Conservation (phyloP, 495 filamentous ascomycete genomes). For the Xylaria nigripes region DNA sequence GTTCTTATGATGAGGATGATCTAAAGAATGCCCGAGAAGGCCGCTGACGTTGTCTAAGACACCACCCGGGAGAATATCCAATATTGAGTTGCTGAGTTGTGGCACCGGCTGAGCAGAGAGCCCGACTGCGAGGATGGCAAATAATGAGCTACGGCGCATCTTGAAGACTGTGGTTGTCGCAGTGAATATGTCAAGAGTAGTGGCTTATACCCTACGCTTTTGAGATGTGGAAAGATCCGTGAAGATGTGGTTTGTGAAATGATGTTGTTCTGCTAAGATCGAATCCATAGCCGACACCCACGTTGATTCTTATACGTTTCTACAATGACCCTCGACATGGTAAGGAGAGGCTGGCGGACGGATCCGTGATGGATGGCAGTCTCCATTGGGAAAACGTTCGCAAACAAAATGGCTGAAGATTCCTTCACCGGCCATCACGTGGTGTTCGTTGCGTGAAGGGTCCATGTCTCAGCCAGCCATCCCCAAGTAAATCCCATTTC, state of each 20-base stretch:
- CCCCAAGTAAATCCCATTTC: neutral
- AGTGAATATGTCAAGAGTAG: neutral
- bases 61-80: neutral
- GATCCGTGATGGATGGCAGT: neutral
- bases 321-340: neutral
- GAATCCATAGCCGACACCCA: neutral
- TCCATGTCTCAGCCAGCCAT: slow-evolving; percentile 2
- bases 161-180: neutral
- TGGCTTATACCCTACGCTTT: neutral
- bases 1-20: neutral
- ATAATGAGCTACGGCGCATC: slow-evolving; percentile 4
- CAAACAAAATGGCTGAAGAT: neutral
- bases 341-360: neutral
- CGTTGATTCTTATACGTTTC: slow-evolving; percentile 1
- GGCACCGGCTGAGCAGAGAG: neutral
- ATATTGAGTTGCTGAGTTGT: neutral
- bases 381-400: neutral
- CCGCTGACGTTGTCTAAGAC: neutral
- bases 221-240: neutral
- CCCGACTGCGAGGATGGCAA: neutral
- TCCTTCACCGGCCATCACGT: neutral
- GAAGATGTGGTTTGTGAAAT: neutral
- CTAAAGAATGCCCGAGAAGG: neutral
- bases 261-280: neutral
- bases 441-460: neutral